Evolutionary conservation across 2,329 filamentous ascomycete genomes (phyloP).

Genomic region (Colletotrichum musicola): DNA sequence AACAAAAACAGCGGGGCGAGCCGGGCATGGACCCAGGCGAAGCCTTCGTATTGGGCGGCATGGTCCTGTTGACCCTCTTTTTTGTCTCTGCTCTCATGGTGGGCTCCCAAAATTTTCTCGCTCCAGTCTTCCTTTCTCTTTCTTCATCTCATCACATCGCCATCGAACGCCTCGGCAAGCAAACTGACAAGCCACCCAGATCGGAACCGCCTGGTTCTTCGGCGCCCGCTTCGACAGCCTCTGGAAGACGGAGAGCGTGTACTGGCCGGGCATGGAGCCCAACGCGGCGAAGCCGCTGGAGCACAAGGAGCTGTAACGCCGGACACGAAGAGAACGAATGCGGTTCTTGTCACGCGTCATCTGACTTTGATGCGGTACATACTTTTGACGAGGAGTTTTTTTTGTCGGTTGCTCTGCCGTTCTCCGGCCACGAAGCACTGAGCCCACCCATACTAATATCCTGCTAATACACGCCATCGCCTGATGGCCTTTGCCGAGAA

Average conservation of each 20-base stretch:
- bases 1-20: conserved; percentile 55
- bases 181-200: conserved; percentile 59
- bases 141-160: neutral
- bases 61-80: conserved; percentile 76
- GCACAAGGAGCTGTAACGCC: conserved; percentile 39
- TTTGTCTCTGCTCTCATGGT: conserved; percentile 86
- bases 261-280: conserved; percentile 37
- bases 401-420: conserved; percentile 28
- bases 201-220: conserved; percentile 81
- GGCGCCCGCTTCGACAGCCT: conserved; percentile 82
- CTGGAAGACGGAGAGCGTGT: conserved; percentile 37
- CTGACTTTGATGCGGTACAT: conserved; percentile 39
- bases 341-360: conserved; percentile 34
- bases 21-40: conserved; percentile 68
- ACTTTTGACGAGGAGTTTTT: conserved; percentile 35
- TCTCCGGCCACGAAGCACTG: conserved; percentile 24
- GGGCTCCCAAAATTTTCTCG: conserved; percentile 42
- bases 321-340: conserved; percentile 23
- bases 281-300: conserved; percentile 30
- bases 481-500: conserved; percentile 26
- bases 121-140: neutral
- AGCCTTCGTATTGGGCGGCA: conserved; percentile 73
- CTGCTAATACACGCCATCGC: conserved; percentile 38
- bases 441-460: conserved; percentile 38
- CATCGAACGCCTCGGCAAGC: neutral